These are phyloP conservation scores for Arthrobotrys sinensis DNA, from an alignment of 2,329 filamentous ascomycete genomes.

Conservation along the genomic window DNA sequence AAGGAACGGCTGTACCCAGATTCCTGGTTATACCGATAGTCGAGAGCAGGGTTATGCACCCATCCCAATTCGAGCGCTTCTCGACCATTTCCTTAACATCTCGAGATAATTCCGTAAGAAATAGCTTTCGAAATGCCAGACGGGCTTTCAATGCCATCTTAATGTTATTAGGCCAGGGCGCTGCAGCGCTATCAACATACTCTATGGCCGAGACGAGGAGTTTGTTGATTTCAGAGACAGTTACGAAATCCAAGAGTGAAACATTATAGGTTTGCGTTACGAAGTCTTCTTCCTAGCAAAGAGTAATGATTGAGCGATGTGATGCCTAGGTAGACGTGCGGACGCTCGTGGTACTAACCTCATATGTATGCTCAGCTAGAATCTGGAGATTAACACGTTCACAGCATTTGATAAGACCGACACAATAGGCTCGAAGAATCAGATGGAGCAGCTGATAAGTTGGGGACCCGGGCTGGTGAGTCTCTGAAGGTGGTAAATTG, in stretches of 20 bases:
- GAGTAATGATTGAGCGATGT: constrained; percentile 36
- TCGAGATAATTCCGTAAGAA: constrained; percentile 73
- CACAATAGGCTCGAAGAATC: constrained; percentile 86
- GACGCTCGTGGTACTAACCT: constrained; percentile 72
- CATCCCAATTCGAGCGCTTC: constrained; percentile 68
- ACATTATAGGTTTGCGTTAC: constrained; percentile 91
- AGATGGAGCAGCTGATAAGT: constrained; percentile 65
- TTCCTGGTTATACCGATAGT: constrained; percentile 74
- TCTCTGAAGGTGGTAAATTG: constrained; percentile 64
- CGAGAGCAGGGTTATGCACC: constrained; percentile 70
- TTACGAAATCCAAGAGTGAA: constrained; percentile 78
- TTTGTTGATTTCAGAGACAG: constrained; percentile 69
- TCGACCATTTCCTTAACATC: constrained; percentile 70
- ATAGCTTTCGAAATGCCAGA: constrained; percentile 77
- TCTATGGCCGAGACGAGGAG: constrained; percentile 63
- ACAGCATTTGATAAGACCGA: constrained; percentile 87
- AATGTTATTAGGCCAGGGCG: constrained; percentile 69
- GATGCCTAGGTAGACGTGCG: background rate
- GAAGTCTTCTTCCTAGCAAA: constrained; percentile 88
- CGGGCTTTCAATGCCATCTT: constrained; percentile 76
- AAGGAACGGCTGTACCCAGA: constrained; percentile 77
- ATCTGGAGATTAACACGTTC: constrained; percentile 83
- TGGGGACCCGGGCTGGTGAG: constrained; percentile 62
- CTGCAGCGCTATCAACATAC: constrained; percentile 49
- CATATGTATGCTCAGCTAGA: constrained; percentile 88